These are phyloP conservation scores for Rhynchosporium secalis DNA, from an alignment of 2,329 filamentous ascomycete genomes.

Conservation along the genomic window DNA sequence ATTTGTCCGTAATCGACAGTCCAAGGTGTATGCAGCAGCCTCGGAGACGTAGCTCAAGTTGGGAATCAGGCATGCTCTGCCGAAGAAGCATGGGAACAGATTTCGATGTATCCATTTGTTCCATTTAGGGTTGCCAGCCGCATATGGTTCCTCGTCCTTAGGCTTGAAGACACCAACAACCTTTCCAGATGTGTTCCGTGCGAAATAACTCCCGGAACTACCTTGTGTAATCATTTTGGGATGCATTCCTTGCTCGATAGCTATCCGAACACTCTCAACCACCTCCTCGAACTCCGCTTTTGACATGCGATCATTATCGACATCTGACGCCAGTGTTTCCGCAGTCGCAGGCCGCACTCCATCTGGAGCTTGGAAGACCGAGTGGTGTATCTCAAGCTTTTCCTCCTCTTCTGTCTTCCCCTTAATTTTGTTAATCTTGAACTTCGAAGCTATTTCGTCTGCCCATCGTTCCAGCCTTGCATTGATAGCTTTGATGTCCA, in stretches of 20 bases:
- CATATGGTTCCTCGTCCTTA: conserved; percentile 98
- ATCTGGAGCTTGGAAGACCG: conserved; percentile 91
- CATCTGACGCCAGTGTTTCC: conserved; percentile 65
- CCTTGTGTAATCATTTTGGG: conserved; percentile 96
- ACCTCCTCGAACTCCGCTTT: conserved; percentile 82
- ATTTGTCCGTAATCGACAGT: conserved; percentile 84
- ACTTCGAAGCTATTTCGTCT: conserved; percentile 95
- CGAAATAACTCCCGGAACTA: conserved; percentile 98
- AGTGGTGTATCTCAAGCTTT: conserved; percentile 92
- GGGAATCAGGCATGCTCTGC: conserved; percentile 89
- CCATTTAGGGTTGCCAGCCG: conserved; percentile 96
- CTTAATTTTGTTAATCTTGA: conserved; percentile 81
- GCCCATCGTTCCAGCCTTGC: conserved; percentile 93
- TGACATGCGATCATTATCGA: conserved; percentile 67
- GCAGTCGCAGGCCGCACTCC: conserved; percentile 78
- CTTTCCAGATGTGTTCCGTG: conserved; percentile 85
- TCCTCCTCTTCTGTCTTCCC: conserved; percentile 77
- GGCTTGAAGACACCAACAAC: conserved; percentile 98
- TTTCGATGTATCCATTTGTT: conserved; percentile 99
- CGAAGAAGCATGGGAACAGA: conserved; percentile 95
- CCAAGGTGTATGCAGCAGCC: conserved; percentile 92
- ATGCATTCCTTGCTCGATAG: conserved; percentile 88
- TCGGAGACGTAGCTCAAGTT: conserved; percentile 98
- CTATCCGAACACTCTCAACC: conserved; percentile 84
- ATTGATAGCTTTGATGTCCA: conserved; percentile 98